Evolutionary conservation across 2,329 filamentous ascomycete species (phyloP).

Genomic region (Aspergillus sp.): DNA sequence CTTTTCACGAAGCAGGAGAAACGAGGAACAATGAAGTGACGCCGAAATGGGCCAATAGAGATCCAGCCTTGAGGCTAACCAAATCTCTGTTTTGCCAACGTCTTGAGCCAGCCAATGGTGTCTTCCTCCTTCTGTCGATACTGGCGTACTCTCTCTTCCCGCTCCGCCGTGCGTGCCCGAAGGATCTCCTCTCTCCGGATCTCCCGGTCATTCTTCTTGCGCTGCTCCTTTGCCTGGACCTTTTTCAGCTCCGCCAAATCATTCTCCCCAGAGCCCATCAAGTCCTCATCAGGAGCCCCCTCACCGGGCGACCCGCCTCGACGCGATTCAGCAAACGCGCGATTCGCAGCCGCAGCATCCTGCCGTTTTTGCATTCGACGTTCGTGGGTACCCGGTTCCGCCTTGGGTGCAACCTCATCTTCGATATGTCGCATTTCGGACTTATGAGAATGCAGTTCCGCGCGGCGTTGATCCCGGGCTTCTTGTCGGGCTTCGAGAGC

Average conservation of each 20-base stretch:
- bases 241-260: conserved; percentile 56
- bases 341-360: conserved; percentile 63
- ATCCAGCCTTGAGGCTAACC: conserved; percentile 39
- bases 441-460: conserved; percentile 46
- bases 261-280: conserved; percentile 62
- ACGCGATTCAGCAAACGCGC: conserved; percentile 57
- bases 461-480: conserved; percentile 28
- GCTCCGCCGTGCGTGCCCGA: conserved; percentile 65
- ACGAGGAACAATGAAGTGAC: no score
- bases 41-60: not conserved
- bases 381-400: conserved; percentile 74
- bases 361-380: conserved; percentile 77
- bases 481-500: conserved; percentile 20
- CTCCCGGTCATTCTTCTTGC: conserved; percentile 77
- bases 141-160: conserved; percentile 64
- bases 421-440: conserved; percentile 25
- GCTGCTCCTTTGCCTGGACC: conserved; percentile 56
- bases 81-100: conserved; percentile 71
- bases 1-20: no score
- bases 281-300: conserved; percentile 62
- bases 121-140: conserved; percentile 71
- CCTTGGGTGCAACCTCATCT: conserved; percentile 74
- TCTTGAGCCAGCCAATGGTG: conserved; percentile 73
- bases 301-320: conserved; percentile 51
- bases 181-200: conserved; percentile 71